Percentiles rank a stretch among this genome's conserved stretches.
Evolutionary conservation across 2,329 filamentous ascomycete species (phyloP).

Genomic region (Aspergillus puulaauensis): DNA sequence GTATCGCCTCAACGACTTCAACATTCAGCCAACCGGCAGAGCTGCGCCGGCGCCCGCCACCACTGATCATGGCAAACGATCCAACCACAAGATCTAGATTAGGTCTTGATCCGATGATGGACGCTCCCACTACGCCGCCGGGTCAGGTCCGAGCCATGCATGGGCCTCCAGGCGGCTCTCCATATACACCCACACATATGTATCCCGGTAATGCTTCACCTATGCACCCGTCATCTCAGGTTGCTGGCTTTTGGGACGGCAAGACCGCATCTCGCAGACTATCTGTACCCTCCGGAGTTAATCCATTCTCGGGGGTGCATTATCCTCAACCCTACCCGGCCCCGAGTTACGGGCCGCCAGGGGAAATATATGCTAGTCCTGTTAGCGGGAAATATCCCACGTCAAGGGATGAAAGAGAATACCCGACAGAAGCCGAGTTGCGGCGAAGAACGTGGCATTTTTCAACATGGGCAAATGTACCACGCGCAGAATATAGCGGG

Average conservation of each 20-base stretch:
- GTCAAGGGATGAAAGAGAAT: constrained; percentile 34
- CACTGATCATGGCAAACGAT: constrained; percentile 78
- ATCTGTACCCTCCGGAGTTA: constrained; percentile 74
- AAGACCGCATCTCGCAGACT: constrained; percentile 71
- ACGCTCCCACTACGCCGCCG: constrained; percentile 65
- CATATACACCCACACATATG: constrained; percentile 79
- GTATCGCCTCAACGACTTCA: constrained; percentile 74
- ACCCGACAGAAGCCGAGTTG: constrained; percentile 68
- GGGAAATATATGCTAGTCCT: constrained; percentile 65
- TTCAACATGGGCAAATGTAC: constrained; percentile 62
- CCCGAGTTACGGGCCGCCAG: constrained; percentile 57
- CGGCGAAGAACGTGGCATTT: constrained; percentile 89
- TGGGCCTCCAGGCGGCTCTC: constrained; percentile 68
- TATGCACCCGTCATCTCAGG: constrained; percentile 65
- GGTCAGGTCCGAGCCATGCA: constrained; percentile 65
- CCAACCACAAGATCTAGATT: constrained; percentile 58
- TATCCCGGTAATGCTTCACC: constrained; percentile 79
- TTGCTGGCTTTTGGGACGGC: constrained; percentile 70
- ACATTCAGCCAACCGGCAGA: constrained; percentile 64
- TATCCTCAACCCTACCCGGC: constrained; percentile 59
- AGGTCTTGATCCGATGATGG: constrained; percentile 48
- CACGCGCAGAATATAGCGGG: constrained; percentile 56
- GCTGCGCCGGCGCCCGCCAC: constrained; percentile 70
- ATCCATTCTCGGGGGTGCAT: constrained; percentile 72
- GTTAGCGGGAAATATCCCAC: constrained; percentile 60